Evolutionary conservation across 208 protist genomes (phyloP).

Genomic region (Zelonia costaricensis): DNA sequence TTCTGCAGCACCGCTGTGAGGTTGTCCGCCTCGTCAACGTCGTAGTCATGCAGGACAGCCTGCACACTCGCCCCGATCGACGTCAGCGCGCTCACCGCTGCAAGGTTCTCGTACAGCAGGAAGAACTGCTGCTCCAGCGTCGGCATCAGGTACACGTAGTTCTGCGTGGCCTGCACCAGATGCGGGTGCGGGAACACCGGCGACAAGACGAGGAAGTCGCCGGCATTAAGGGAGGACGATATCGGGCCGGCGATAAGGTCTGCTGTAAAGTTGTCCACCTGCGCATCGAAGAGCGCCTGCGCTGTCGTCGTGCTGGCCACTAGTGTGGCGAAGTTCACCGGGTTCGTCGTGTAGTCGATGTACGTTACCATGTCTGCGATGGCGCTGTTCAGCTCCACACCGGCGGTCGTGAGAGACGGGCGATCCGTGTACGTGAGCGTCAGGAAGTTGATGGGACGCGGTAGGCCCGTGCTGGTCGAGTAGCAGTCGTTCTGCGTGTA

Average conservation of each 20-base stretch:
- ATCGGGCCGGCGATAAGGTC: neutral
- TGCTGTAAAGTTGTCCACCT: neutral
- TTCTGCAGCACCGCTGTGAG: constrained; percentile 4
- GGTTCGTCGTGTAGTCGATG: neutral
- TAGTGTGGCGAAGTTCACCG: neutral
- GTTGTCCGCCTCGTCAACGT: neutral
- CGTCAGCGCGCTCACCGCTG: neutral
- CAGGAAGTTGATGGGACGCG: constrained; percentile 2
- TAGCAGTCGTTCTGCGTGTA: constrained; percentile 16
- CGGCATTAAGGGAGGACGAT: neutral
- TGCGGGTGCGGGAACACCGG: neutral
- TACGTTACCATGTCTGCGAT: neutral
- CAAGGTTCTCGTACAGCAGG: constrained; percentile 22
- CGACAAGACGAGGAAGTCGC: neutral
- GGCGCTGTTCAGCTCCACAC: neutral
- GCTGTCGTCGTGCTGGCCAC: neutral
- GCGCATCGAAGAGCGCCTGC: neutral
- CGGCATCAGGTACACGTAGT: constrained; percentile 21
- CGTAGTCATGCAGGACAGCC: constrained; percentile 12
- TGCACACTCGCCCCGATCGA: neutral
- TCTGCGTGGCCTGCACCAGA: neutral
- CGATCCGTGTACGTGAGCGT: constrained; percentile 1
- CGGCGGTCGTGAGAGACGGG: neutral
- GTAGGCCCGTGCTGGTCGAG: neutral
- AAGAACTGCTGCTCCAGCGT: constrained; percentile 61